A percentile compares a stretch with the other conserved stretches of the same genome.
phyloP scores from a whole-genome alignment of 1,284 basidiomycete species.

The Melanopsichium pennsylvanicum region DNA sequence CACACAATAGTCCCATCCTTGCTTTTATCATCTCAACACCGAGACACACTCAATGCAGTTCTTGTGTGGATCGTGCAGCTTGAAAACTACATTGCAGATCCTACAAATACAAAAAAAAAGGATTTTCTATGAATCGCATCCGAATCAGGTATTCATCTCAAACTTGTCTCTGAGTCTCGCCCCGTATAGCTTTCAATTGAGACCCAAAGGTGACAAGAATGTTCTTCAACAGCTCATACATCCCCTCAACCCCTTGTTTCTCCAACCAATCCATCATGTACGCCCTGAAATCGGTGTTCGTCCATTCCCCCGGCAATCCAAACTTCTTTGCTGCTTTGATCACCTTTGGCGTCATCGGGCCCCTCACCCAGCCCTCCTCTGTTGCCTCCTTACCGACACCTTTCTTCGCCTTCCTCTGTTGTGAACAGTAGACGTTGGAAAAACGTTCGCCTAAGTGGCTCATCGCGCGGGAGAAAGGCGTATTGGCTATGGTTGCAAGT shows the following conservation, averaged over 20 bases:
- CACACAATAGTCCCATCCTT: neutral
- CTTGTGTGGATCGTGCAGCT: no score
- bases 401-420: neutral
- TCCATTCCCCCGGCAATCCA: conserved; percentile 26
- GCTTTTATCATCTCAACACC: no score
- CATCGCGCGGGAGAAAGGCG: conserved; percentile 28
- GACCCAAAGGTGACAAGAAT: conserved; percentile 28
- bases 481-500: conserved; percentile 24
- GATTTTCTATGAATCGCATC: no score
- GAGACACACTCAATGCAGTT: no score
- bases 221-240: conserved; percentile 38
- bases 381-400: conserved; percentile 1
- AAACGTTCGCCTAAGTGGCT: conserved; percentile 29
- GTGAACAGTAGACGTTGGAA: conserved; percentile 20
- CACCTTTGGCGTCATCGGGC: conserved; percentile 30
- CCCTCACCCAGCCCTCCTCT: conserved; percentile 24
- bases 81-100: no score
- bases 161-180: conserved; percentile 1
- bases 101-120: no score
- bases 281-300: conserved; percentile 37
- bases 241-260: conserved; percentile 25
- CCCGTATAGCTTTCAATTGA: conserved; percentile 31
- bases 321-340: conserved; percentile 23
- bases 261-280: conserved; percentile 41
- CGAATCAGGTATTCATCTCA: no score